phyloP scores from a whole-genome alignment of 2,329 filamentous ascomycete genomes.

The Huntiella decipiens region DNA sequence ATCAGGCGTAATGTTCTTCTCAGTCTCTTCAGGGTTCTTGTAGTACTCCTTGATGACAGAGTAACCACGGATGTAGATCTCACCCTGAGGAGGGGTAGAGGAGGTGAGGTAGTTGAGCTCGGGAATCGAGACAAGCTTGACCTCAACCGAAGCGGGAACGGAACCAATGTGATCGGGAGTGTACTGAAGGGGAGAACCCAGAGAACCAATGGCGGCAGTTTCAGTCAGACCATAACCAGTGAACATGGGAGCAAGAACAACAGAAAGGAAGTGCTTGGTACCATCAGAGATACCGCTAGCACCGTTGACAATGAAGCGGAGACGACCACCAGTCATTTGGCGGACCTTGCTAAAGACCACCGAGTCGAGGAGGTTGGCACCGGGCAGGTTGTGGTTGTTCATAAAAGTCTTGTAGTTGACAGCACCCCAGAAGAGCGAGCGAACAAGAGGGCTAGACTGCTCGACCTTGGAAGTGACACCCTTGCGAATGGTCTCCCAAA shows the following conservation, averaged over 20 bases:
- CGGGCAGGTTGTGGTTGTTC: conserved; percentile 39
- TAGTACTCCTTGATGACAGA: conserved; percentile 64
- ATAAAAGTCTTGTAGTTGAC: conserved; percentile 40
- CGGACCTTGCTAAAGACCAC: conserved; percentile 87
- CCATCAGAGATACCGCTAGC: conserved; percentile 77
- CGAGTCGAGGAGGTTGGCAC: conserved; percentile 52
- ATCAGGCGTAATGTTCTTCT: conserved; percentile 56
- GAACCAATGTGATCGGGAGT: conserved; percentile 60
- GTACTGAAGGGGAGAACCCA: conserved; percentile 73
- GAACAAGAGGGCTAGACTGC: conserved; percentile 47
- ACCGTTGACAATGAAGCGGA: conserved; percentile 86
- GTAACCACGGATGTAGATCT: conserved; percentile 72
- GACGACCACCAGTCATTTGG: conserved; percentile 67
- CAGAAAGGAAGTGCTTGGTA: conserved; percentile 76
- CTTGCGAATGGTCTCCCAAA: conserved; percentile 97
- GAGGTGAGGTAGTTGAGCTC: conserved; percentile 72
- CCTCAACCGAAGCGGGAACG: conserved; percentile 55
- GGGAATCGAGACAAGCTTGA: conserved; percentile 79
- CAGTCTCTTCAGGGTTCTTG: conserved; percentile 70
- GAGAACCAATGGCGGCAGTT: conserved; percentile 66
- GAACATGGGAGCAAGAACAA: conserved; percentile 89
- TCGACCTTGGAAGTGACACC: conserved; percentile 70
- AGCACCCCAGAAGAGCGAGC: conserved; percentile 58
- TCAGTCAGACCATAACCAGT: conserved; percentile 88
- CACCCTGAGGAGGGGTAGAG: conserved; percentile 65